Conservation (phyloP, 2,329 filamentous ascomycete species). For the Didymellaceae sp. region DNA sequence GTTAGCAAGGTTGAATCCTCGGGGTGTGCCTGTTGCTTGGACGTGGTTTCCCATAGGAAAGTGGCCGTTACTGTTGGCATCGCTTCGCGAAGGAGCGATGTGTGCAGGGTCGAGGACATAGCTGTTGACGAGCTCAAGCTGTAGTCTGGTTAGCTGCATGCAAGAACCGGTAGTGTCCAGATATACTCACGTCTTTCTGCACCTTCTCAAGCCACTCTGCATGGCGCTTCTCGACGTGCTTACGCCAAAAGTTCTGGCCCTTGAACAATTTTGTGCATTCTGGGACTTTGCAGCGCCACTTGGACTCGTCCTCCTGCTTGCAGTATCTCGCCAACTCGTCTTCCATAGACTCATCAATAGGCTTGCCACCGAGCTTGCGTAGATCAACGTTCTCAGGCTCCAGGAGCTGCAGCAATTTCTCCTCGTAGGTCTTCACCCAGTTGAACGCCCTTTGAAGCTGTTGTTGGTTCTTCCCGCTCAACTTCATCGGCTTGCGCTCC, state of each 20-base stretch:
- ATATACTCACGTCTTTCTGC: constrained; percentile 76
- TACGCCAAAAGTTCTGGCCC: constrained; percentile 95
- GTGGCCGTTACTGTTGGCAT: constrained; percentile 94
- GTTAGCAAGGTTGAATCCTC: constrained; percentile 86
- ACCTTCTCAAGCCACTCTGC: constrained; percentile 82
- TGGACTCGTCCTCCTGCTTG: constrained; percentile 97
- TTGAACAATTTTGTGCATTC: constrained; percentile 98
- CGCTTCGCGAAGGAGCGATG: constrained; percentile 89
- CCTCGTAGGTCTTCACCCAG: constrained; percentile 98
- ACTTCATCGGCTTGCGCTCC: constrained; percentile 71
- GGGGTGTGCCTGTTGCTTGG: constrained; percentile 77
- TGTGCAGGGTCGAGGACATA: constrained; percentile 95
- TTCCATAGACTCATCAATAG: constrained; percentile 82
- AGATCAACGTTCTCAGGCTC: constrained; percentile 89
- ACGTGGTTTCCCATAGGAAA: constrained; percentile 83
- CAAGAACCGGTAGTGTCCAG: background rate
- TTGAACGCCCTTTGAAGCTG: constrained; percentile 95
- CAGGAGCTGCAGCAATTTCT: constrained; percentile 91
- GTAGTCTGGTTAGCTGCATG: constrained; percentile 16
- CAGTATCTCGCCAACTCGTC: constrained; percentile 87
- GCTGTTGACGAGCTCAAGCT: constrained; percentile 90
- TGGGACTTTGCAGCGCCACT: constrained; percentile 94
- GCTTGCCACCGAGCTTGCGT: constrained; percentile 87
- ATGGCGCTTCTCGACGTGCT: constrained; percentile 97
- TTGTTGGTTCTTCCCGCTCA: constrained; percentile 80